Evolutionary conservation across 2,329 filamentous ascomycete genomes (phyloP).

Genomic region (Trichophyton mentagrophytes): DNA sequence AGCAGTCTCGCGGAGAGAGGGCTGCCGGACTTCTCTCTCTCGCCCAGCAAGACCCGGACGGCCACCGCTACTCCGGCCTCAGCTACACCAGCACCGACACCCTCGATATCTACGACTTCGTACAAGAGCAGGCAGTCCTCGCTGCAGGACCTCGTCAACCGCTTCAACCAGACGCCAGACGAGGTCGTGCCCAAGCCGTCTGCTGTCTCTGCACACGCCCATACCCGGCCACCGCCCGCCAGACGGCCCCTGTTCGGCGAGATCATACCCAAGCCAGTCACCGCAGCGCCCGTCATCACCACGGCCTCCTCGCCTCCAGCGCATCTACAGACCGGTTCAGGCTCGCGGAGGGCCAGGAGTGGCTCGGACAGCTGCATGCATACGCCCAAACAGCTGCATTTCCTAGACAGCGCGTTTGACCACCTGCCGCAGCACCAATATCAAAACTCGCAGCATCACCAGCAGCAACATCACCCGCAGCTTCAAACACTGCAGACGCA

Average conservation of each 20-base stretch:
- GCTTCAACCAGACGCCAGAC: constrained; percentile 55
- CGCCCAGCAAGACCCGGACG: constrained; percentile 6
- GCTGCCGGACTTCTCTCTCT: constrained; percentile 5
- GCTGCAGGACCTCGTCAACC: constrained; percentile 67
- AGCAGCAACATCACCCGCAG: no score
- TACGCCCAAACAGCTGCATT: constrained; percentile 27
- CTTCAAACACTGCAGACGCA: not conserved
- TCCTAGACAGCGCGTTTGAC: not conserved
- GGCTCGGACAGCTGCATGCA: constrained; percentile 60
- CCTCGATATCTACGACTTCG: constrained; percentile 18
- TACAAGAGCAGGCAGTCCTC: constrained; percentile 44
- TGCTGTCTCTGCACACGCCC: constrained; percentile 12
- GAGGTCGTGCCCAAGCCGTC: constrained; percentile 29
- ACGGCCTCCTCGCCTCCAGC: not conserved
- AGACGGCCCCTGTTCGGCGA: constrained; percentile 61
- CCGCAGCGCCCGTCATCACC: constrained; percentile 15
- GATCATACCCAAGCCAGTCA: constrained; percentile 42
- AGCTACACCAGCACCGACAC: constrained; percentile 18
- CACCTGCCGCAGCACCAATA: not conserved
- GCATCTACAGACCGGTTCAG: constrained; percentile 36
- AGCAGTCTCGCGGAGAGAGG: not conserved
- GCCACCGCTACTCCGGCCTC: constrained; percentile 9
- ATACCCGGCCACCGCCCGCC: constrained; percentile 18
- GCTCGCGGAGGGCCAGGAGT: constrained; percentile 39
- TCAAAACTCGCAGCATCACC: not conserved